Conservation (phyloP, 2,329 filamentous ascomycete genomes). For the Lecanoromycetidae sp. region DNA sequence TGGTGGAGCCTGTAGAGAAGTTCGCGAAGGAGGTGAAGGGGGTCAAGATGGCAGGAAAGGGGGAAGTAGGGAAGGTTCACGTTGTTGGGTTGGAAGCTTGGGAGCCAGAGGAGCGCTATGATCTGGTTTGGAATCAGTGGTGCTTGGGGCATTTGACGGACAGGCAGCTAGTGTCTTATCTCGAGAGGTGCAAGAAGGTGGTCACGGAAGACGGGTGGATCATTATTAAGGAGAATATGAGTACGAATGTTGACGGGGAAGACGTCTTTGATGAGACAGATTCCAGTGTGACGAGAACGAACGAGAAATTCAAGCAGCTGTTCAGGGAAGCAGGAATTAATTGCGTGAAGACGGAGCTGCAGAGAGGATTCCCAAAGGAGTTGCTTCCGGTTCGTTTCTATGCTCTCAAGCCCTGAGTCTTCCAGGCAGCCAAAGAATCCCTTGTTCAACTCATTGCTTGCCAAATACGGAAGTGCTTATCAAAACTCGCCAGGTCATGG, state of each 20-base stretch:
- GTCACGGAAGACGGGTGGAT: conserved; percentile 39
- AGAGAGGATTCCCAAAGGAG: conserved; percentile 55
- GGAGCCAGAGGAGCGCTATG: conserved; percentile 43
- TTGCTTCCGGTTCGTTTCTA: conserved; percentile 68
- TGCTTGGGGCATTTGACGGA: conserved; percentile 75
- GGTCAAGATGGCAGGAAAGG: conserved; percentile 18
- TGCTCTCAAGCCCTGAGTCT: conserved; percentile 47
- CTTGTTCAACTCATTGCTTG: neutral
- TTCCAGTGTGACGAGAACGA: conserved; percentile 64
- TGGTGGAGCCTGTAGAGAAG: conserved; percentile 73
- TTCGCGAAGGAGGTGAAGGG: conserved; percentile 59
- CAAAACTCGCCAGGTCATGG: neutral
- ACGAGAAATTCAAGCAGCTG: conserved; percentile 56
- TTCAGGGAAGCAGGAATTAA: conserved; percentile 58
- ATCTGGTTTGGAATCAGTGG: conserved; percentile 85
- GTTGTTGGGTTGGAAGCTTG: conserved; percentile 21
- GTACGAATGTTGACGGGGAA: conserved; percentile 33
- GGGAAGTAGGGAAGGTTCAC: conserved; percentile 13
- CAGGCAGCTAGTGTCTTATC: conserved; percentile 53
- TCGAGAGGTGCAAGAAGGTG: conserved; percentile 47
- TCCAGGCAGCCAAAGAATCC: neutral
- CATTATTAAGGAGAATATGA: conserved; percentile 71
- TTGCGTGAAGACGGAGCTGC: conserved; percentile 58
- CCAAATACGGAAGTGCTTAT: neutral
- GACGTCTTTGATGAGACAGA: conserved; percentile 68